Evolutionary conservation across 768 basidiomycete species (phyloP).

Genomic region (Panaeolus cyanescens): DNA sequence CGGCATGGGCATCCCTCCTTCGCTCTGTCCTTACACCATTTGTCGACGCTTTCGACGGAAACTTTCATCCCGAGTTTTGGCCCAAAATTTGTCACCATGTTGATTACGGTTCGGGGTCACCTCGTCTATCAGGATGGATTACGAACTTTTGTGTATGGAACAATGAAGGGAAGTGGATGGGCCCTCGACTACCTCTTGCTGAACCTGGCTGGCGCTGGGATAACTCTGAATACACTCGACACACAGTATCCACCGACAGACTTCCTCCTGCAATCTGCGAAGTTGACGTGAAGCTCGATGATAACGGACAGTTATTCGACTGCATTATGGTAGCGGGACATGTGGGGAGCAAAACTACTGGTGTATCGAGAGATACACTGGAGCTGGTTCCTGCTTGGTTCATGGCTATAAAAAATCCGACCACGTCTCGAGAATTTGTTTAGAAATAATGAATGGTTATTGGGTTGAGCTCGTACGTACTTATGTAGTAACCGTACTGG

Average conservation of each 20-base stretch:
- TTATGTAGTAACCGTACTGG: too few species aligned
- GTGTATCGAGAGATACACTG: conserved; percentile 14
- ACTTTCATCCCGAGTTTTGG: conserved; percentile 17
- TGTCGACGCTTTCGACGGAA: conserved; percentile 20
- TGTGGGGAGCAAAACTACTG: conserved; percentile 13
- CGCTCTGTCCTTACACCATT: conserved; percentile 15
- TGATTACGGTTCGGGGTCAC: conserved; percentile 11
- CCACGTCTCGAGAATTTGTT: too few species aligned
- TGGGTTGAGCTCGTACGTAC: too few species aligned
- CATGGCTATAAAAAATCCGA: too few species aligned
- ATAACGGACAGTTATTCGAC: conserved; percentile 18
- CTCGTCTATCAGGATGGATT: conserved; percentile 17
- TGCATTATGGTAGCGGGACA: conserved; percentile 25
- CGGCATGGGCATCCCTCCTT: conserved; percentile 16
- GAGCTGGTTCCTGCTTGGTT: conserved; percentile 13
- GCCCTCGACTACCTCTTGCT: conserved; percentile 4
- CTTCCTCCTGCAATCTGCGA: conserved; percentile 17
- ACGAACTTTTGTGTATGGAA: conserved; percentile 22
- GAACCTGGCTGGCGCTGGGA: conserved; percentile 8
- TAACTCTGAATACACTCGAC: conserved; percentile 10
- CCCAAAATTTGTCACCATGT: conserved; percentile 11
- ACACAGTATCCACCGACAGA: too few species aligned
- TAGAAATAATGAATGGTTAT: too few species aligned
- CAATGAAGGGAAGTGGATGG: conserved; percentile 14
- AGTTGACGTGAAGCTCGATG: conserved; percentile 21